These are phyloP conservation scores for Pyrus hybrid DNA, from an alignment of 331 rosid species.

Conservation along the genomic window DNA sequence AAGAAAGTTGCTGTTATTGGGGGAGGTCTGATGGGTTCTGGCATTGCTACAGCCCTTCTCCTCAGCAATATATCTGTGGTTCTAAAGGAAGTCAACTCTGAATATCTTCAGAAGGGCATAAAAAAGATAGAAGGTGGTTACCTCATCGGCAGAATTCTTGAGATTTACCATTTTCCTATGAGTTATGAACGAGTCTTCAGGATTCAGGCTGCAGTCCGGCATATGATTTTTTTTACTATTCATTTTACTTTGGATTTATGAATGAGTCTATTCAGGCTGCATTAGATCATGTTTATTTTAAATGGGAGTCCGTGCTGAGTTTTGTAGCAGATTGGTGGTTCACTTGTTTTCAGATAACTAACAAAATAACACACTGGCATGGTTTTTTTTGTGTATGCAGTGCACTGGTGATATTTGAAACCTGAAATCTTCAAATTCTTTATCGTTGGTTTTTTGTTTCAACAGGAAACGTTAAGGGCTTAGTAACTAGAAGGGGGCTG, in stretches of 20 bases:
- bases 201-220: not conserved
- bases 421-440: not conserved
- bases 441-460: conserved; percentile 12
- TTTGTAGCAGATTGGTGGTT: not conserved
- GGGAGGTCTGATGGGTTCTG: conserved; percentile 99
- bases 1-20: conserved; percentile 88
- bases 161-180: not conserved
- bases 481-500: conserved; percentile 61
- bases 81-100: conserved; percentile 81
- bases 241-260: not conserved
- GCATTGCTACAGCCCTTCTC: conserved; percentile 85
- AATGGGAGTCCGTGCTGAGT: too few relatives aligned
- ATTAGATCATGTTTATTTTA: too few relatives aligned
- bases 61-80: conserved; percentile 64
- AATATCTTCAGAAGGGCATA: conserved; percentile 70
- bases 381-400: not conserved
- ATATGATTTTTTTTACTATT: not conserved
- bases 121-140: conserved; percentile 65
- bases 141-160: not conserved
- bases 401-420: not conserved
- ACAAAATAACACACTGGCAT: not conserved
- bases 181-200: not conserved
- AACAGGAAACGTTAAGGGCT: conserved; percentile 59
- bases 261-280: not conserved
- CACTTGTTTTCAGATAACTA: not conserved